Conservation (phyloP, 257 asterid species). For the Nicotiana knightiana region DNA sequence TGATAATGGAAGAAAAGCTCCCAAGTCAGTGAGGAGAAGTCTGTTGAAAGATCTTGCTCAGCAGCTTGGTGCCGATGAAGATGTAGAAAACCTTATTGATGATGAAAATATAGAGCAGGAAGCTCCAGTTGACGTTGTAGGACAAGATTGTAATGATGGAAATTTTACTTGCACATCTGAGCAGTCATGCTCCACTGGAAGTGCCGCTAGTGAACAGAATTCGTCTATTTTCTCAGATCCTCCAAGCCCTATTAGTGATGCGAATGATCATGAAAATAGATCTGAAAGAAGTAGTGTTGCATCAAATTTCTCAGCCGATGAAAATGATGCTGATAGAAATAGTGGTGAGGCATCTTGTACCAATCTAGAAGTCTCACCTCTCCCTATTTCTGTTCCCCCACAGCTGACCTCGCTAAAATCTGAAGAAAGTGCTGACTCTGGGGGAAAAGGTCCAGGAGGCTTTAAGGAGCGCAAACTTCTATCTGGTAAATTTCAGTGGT, state of each 20-base stretch:
- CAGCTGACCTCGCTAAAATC: slow-evolving; percentile 24
- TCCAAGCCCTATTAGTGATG: slow-evolving; percentile 35
- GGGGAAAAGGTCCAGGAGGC: slow-evolving; percentile 4
- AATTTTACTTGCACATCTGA: slow-evolving; percentile 23
- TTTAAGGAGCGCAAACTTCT: slow-evolving; percentile 30
- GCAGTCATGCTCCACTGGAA: slow-evolving; percentile 19
- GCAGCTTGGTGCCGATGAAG: slow-evolving; percentile 57
- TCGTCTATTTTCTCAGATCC: slow-evolving; percentile 42
- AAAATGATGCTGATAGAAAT: slow-evolving; percentile 26
- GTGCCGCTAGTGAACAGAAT: slow-evolving; percentile 40
- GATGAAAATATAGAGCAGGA: slow-evolving; percentile 26
- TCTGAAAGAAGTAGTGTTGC: slow-evolving; percentile 56
- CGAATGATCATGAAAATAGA: slow-evolving; percentile 30
- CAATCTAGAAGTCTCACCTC: slow-evolving; percentile 25
- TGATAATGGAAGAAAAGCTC: slow-evolving; percentile 26
- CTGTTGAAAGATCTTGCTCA: slow-evolving; percentile 58
- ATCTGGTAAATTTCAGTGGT: slow-evolving; percentile 33
- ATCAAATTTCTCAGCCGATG: slow-evolving; percentile 44
- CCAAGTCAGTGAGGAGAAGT: slow-evolving; percentile 59
- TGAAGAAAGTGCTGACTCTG: slow-evolving; percentile 26
- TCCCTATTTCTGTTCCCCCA: slow-evolving; percentile 19
- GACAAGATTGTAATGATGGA: slow-evolving; percentile 21
- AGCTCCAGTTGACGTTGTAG: slow-evolving; percentile 22
- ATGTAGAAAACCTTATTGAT: slow-evolving; percentile 16
- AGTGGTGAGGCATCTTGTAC: slow-evolving; percentile 18